A percentile compares a stretch with the other conserved stretches of the same genome.
phyloP scores from a whole-genome alignment of 2,329 filamentous ascomycete genomes.

The Talaromyces sp. region DNA sequence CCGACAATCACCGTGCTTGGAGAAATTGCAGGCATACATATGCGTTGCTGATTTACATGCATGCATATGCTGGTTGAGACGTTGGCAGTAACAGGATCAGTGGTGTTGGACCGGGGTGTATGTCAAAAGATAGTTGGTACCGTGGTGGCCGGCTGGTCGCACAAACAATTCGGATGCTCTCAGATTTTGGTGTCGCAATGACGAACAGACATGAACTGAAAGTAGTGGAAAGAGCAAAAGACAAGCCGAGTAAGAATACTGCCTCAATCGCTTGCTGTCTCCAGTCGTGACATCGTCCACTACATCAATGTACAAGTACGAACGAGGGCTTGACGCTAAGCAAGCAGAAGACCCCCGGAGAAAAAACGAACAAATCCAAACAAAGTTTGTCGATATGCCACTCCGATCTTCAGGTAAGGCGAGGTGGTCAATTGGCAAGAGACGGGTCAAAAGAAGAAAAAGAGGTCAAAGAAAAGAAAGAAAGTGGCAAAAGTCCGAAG shows the following conservation, averaged over 20 bases:
- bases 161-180: background rate
- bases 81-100: background rate
- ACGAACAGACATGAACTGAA: background rate
- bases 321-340: background rate
- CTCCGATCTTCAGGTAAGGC: background rate
- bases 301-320: background rate
- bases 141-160: background rate
- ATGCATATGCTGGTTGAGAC: background rate
- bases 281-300: background rate
- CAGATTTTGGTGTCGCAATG: background rate
- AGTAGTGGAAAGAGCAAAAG: background rate
- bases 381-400: background rate
- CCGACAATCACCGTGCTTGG: background rate
- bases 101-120: background rate
- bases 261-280: background rate
- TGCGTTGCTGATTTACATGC: conserved; percentile 1
- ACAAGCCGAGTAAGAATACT: background rate
- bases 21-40: background rate
- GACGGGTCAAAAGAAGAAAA: no score
- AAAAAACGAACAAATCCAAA: background rate
- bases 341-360: background rate
- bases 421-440: background rate
- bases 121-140: background rate
- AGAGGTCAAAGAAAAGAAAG: background rate
- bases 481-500: conserved; percentile 4